phyloP scores from a whole-genome alignment of 371 early-diverging fungal genomes.

The Rhizomucor miehei region DNA sequence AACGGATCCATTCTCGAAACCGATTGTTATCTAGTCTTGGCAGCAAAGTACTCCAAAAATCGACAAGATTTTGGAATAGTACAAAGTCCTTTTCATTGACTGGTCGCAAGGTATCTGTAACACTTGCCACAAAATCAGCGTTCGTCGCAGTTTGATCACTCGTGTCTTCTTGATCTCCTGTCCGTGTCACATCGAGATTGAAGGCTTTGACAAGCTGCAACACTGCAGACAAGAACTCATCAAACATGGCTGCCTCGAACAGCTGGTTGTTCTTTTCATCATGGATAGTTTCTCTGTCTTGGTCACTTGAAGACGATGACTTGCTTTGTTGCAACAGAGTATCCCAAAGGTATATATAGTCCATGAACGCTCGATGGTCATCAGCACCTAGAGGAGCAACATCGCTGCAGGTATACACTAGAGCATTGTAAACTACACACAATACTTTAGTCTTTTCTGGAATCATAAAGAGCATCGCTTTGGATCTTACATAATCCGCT shows the following conservation, averaged over 20 bases:
- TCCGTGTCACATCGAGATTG: slow-evolving; percentile 26
- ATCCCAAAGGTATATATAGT: slow-evolving; percentile 40
- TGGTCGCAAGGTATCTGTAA: slow-evolving; percentile 34
- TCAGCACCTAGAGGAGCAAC: slow-evolving; percentile 8
- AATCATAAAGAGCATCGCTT: background rate
- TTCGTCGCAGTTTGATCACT: background rate
- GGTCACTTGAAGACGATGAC: background rate
- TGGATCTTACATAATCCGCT: slow-evolving; percentile 44
- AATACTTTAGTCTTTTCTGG: background rate
- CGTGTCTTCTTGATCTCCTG: slow-evolving; percentile 11
- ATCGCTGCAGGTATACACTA: slow-evolving; percentile 53
- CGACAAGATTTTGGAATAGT: slow-evolving; percentile 66
- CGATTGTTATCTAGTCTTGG: slow-evolving; percentile 38
- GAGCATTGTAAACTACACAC: slow-evolving; percentile 54
- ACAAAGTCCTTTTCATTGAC: slow-evolving; percentile 64
- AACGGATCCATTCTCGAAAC: slow-evolving; percentile 59
- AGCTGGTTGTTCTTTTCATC: slow-evolving; percentile 2
- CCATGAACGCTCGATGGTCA: slow-evolving; percentile 20
- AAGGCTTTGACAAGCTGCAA: slow-evolving; percentile 26
- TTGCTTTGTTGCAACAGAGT: slow-evolving; percentile 11
- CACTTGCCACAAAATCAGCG: background rate
- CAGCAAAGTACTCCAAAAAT: slow-evolving; percentile 64
- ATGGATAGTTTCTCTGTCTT: background rate
- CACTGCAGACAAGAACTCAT: slow-evolving; percentile 25
- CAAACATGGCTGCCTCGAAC: slow-evolving; percentile 23